These are phyloP conservation scores for Hymenoscyphus repandus DNA, from an alignment of 2,329 filamentous ascomycete genomes.

Conservation along the genomic window DNA sequence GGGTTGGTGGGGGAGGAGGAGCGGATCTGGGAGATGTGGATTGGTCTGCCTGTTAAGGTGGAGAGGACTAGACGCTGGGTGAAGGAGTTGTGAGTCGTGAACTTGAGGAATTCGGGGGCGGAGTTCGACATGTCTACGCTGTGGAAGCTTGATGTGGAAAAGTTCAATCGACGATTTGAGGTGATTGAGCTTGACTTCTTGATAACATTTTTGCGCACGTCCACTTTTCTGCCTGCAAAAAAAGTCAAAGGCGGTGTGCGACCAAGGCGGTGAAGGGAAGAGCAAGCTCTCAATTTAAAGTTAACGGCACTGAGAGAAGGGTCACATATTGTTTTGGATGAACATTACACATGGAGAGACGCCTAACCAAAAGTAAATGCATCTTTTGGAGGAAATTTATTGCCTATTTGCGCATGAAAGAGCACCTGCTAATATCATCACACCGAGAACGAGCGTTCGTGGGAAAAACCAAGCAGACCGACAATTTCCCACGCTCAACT, in stretches of 20 bases:
- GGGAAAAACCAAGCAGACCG: slow-evolving; percentile 16
- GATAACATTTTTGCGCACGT: background rate
- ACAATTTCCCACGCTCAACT: slow-evolving; percentile 11
- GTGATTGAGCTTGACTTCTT: background rate
- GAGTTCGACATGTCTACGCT: slow-evolving; percentile 28
- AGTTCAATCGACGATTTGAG: background rate
- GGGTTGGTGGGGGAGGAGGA: slow-evolving; percentile 79
- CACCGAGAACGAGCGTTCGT: slow-evolving; percentile 23
- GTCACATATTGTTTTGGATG: background rate
- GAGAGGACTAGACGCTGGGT: slow-evolving; percentile 80
- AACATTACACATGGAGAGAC: background rate
- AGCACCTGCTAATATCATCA: slow-evolving; percentile 18
- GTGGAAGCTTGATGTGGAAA: slow-evolving; percentile 1
- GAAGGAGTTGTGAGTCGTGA: slow-evolving; percentile 80
- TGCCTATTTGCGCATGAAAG: slow-evolving; percentile 16
- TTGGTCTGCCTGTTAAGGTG: slow-evolving; percentile 81
- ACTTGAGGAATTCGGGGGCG: slow-evolving; percentile 53
- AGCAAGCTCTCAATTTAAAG: too few relatives aligned
- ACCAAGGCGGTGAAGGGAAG: too few relatives aligned
- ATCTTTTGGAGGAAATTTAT: slow-evolving; percentile 12
- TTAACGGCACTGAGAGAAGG: too few relatives aligned
- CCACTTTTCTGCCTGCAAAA: too few relatives aligned
- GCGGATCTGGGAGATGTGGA: slow-evolving; percentile 93
- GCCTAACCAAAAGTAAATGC: background rate
- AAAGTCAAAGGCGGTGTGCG: too few relatives aligned